A percentile compares a stretch with the other conserved stretches of the same genome.
phyloP scores from a whole-genome alignment of 306 rosid species.

The Trifolium subterraneum region DNA sequence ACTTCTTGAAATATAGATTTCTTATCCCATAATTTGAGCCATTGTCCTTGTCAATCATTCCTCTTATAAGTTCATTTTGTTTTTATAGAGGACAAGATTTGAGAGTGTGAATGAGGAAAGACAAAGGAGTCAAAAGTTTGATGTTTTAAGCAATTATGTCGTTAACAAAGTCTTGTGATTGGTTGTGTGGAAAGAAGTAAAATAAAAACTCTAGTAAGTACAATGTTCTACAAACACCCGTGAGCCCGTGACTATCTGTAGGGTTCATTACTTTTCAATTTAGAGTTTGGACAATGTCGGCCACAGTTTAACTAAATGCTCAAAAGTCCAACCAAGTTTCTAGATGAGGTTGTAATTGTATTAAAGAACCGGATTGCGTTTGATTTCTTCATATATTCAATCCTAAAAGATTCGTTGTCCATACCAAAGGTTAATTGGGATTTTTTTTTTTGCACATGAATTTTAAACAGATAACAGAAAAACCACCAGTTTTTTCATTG shows the following conservation, averaged over 20 bases:
- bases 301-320: neutral
- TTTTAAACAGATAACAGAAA: neutral
- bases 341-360: neutral
- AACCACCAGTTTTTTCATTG: too few relatives aligned
- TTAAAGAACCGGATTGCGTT: neutral
- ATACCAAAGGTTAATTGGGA: too few relatives aligned
- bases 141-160: neutral
- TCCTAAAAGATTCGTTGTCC: too few relatives aligned
- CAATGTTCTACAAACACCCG: conserved; percentile 8
- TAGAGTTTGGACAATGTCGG: neutral
- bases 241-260: neutral
- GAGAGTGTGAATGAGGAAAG: neutral
- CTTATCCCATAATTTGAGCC: too few relatives aligned
- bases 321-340: neutral
- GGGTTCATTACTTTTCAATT: neutral
- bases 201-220: neutral
- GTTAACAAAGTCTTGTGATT: too few relatives aligned
- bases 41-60: neutral
- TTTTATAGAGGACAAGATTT: neutral
- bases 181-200: neutral
- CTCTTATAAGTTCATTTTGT: neutral
- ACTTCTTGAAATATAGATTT: neutral
- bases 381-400: too few relatives aligned
- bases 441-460: too few relatives aligned
- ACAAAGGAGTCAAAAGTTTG: neutral